Conservation (phyloP, 2,329 filamentous ascomycete species). For the Biscogniauxia sp. region DNA sequence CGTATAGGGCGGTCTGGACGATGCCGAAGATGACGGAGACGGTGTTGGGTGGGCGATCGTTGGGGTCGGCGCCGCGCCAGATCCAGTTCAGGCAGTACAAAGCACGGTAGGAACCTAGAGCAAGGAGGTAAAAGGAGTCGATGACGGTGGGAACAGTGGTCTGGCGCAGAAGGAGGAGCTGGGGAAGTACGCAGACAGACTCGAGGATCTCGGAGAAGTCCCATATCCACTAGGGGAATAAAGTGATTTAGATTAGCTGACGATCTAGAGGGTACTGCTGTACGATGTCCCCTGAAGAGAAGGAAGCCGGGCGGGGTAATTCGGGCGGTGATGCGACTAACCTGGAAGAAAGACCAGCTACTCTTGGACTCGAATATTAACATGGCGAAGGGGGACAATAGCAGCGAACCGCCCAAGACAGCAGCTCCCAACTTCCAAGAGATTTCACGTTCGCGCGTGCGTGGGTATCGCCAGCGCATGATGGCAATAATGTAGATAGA, state of each 20-base stretch:
- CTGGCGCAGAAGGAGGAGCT: conserved; percentile 86
- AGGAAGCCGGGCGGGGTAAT: neutral
- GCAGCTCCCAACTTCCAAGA: conserved; percentile 87
- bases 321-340: conserved; percentile 33
- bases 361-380: conserved; percentile 58
- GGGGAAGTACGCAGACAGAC: conserved; percentile 84
- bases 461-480: conserved; percentile 83
- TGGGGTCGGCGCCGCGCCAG: conserved; percentile 59
- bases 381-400: conserved; percentile 70
- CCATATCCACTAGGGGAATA: conserved; percentile 65
- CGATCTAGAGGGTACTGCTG: too few relatives aligned
- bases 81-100: conserved; percentile 95
- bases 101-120: conserved; percentile 81
- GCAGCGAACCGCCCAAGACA: conserved; percentile 62
- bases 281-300: neutral
- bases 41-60: conserved; percentile 60
- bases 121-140: conserved; percentile 91
- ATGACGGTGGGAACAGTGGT: conserved; percentile 96
- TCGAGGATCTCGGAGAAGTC: conserved; percentile 90
- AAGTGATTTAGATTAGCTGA: conserved; percentile 2
- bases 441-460: conserved; percentile 85
- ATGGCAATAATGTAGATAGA: conserved; percentile 83
- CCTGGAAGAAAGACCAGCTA: conserved; percentile 49
- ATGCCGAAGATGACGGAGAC: conserved; percentile 83
- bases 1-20: conserved; percentile 83